Percentiles rank a stretch among this genome's conserved stretches.
Conservation (phyloP, 2,329 filamentous ascomycete species). For the Paecilomyces sp. region DNA sequence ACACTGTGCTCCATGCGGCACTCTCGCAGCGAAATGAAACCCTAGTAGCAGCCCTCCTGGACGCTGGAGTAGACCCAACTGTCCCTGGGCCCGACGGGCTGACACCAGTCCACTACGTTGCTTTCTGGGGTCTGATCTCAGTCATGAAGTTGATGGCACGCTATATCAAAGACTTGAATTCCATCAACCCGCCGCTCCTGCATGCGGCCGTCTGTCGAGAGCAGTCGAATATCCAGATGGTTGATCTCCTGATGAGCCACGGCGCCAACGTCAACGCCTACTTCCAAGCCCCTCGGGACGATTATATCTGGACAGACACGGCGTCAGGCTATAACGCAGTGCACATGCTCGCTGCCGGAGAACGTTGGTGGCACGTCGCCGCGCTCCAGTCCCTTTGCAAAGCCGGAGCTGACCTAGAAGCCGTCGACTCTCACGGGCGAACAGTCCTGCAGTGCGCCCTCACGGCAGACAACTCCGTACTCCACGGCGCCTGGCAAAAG, state of each 20-base stretch:
- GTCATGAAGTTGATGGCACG: not conserved
- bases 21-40: not conserved
- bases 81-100: not conserved
- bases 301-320: not conserved
- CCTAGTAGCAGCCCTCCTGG: not conserved
- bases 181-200: constrained; percentile 7
- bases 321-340: constrained; percentile 10
- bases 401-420: constrained; percentile 11
- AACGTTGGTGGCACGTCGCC: constrained; percentile 12
- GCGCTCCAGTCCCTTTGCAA: constrained; percentile 11
- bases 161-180: not conserved
- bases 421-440: constrained; percentile 4
- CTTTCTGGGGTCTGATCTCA: not conserved
- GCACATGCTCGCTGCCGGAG: constrained; percentile 11
- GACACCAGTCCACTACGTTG: not conserved
- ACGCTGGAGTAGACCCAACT: not conserved
- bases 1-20: not conserved
- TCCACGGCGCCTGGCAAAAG: constrained; percentile 6
- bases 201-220: constrained; percentile 7
- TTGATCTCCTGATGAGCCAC: constrained; percentile 12
- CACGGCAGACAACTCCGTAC: not conserved
- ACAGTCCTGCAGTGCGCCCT: constrained; percentile 7
- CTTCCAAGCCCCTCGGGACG: not conserved
- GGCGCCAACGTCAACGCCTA: constrained; percentile 10
- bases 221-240: constrained; percentile 11